Evolutionary conservation across 108 stramenopile genomes (phyloP), one percentile per base, ranked within the genome.

Genomic region (Fistulifera solaris): DNA sequence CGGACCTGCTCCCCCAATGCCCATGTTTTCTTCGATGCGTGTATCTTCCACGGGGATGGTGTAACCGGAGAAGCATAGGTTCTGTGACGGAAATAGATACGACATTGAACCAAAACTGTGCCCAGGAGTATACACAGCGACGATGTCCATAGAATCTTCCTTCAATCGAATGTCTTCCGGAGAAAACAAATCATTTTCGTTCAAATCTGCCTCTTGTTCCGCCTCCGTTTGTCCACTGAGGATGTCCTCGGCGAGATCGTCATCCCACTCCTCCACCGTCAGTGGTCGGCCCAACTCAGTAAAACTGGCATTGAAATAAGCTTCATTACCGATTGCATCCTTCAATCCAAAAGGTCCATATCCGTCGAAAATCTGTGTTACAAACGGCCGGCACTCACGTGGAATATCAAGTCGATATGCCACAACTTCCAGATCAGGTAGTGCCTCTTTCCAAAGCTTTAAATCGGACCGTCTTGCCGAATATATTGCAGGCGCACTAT

Each of bases 101-200:
- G 76, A 80, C 10, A 87, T 56, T 44, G 73, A 78, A 44, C 89
- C 89, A 71, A 71, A 85, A 17, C 85, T 77, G 26, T 84, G 83
- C 8, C 89, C 86, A 28, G 89, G 89, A 27, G 89, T 92, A 45
- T 82, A 83, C 0, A 85, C 68, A 15, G 89, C 85, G 40, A 92
- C 52, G 17, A 92, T 52, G n/a, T 56, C 65, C 56, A 84, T 73
- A 4, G 70, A 62, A 24, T 77, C 72, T 70, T 87, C 89, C 26
- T 80, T 60, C 44, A 59, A 15, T 11, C 81, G 76, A 58, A 87
- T 92, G 12, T 76, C 71, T 22, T 77, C 72, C n/a, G 70, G 75
- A 1, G 85, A 56, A 49, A 81, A 92, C 22, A 72, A 61, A 40
- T 58, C 67, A 18, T 60, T 64, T 10, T 67, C 51, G 10, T 38